Conservation (phyloP, 1,139 yeast species). For the Kluyveromyces sp. region DNA sequence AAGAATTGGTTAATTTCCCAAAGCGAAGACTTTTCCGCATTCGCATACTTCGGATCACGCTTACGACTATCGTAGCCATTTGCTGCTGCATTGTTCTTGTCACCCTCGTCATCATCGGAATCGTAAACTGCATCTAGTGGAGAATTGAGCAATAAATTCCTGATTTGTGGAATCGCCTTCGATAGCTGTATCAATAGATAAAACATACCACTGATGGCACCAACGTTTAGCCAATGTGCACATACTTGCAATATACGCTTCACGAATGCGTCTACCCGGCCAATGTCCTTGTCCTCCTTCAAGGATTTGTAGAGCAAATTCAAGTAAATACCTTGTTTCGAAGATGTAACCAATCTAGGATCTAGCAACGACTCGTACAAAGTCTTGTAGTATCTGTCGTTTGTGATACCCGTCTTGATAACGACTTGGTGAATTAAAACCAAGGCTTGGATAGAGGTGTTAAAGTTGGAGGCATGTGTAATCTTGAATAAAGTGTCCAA, state of each 20-base stretch:
- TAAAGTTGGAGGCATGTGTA: constrained; percentile 90
- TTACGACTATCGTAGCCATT: constrained; percentile 71
- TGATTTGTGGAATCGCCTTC: constrained; percentile 42
- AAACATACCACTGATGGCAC: constrained; percentile 86
- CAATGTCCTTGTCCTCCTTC: constrained; percentile 56
- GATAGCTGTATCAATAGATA: constrained; percentile 66
- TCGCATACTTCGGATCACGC: constrained; percentile 84
- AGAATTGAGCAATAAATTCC: constrained; percentile 41
- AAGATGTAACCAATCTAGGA: constrained; percentile 70
- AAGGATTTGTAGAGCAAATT: constrained; percentile 79
- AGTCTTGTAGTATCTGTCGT: constrained; percentile 80
- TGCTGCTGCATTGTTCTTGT: constrained; percentile 13
- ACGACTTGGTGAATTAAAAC: constrained; percentile 75
- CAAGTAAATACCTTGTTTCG: constrained; percentile 84
- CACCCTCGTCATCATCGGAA: constrained; percentile 28
- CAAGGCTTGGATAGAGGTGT: constrained; percentile 89
- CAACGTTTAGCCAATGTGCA: constrained; percentile 78
- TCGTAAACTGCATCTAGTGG: constrained; percentile 33
- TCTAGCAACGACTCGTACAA: constrained; percentile 86
- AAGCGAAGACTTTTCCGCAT: constrained; percentile 70
- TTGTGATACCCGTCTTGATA: constrained; percentile 45
- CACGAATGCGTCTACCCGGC: constrained; percentile 80
- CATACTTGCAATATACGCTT: constrained; percentile 85
- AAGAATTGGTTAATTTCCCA: constrained; percentile 80
- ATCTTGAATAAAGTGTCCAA: constrained; percentile 78